Base-by-base conservation (phyloP, 352 stramenopile genomes). In the Phytophthora agathidicida region DNA sequence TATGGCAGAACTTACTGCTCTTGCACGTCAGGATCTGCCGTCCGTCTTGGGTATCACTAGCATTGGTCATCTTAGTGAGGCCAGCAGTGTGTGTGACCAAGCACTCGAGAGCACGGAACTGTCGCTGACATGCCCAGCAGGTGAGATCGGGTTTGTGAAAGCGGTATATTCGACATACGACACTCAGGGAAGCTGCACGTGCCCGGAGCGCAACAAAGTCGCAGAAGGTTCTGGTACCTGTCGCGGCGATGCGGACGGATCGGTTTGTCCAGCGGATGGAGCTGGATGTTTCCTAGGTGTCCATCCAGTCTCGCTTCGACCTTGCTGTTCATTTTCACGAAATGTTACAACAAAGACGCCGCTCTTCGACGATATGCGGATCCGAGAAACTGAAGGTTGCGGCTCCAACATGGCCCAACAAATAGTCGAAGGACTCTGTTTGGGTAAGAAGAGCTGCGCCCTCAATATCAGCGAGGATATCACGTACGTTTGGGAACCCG, bases 91-190 rank as follows among this genome's bases (percentile, higher is more conserved):
- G 24, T 94, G 85, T 41, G 80, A 89, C 43, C 85, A 94, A 44
- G 79, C 81, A 23, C 10, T 76, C 1, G 45, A 71, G 2, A 83
- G 80, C 36, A 64, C 71, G 0, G 50, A 68, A 35, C 51, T 94
- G 7, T 85, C 77, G 16, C 64, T 94, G 9, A 65, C 77, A 13
- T 94, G 85, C 43, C 66, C 81, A 2, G 75, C 83, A 0, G 83
- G 85, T 35, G 77, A 90, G 37, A 88, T 94, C 11, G 83, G 80
- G 4, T 90, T 89, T 51, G 50, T 94, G 19, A 89, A 93, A 66
- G 81, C 83, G 1, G 64, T 91, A 10, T 94, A 94, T 60, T 94
- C 85, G 19, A 65, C 60, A 8, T 73, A 86, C 17, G 76, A 76
- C 17, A 51, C 60, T 0, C 83, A 94, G 31, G 85, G 85, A 5